Evolutionary conservation across 2,329 filamentous ascomycete genomes (phyloP).

Genomic region (Nemania sp.): DNA sequence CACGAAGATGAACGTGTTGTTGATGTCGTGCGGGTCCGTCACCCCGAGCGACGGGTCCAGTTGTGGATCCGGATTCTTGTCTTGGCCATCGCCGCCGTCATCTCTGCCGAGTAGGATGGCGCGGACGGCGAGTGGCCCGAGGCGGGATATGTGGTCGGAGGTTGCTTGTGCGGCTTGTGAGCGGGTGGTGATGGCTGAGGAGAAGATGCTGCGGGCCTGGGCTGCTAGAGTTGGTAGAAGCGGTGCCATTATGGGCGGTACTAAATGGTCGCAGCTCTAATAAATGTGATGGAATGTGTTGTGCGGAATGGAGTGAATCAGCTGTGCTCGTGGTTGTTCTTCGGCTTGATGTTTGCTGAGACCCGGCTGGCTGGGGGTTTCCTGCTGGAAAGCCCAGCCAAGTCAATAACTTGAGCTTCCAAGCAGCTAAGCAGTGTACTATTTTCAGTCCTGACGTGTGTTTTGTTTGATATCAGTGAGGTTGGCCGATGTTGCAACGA

Average conservation of each 20-base stretch:
- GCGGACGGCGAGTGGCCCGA: slow-evolving; percentile 49
- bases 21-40: slow-evolving; percentile 59
- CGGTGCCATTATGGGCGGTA: slow-evolving; percentile 37
- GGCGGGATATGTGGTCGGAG: slow-evolving; percentile 35
- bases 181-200: slow-evolving; percentile 29
- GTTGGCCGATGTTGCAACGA: not conserved
- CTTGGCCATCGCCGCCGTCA: slow-evolving; percentile 26
- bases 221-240: slow-evolving; percentile 37
- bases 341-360: not conserved
- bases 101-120: slow-evolving; percentile 49
- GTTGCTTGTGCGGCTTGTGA: slow-evolving; percentile 36
- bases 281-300: slow-evolving; percentile 10
- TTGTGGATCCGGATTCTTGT: slow-evolving; percentile 30
- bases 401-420: slow-evolving; percentile 19
- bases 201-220: slow-evolving; percentile 36
- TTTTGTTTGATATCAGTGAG: not conserved
- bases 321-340: not conserved
- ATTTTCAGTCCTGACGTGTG: slow-evolving; percentile 1
- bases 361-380: slow-evolving; percentile 26
- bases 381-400: slow-evolving; percentile 37
- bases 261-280: not conserved
- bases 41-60: slow-evolving; percentile 51
- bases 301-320: slow-evolving; percentile 5
- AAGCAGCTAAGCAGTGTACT: slow-evolving; percentile 15
- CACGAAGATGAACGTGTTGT: slow-evolving; percentile 75